Percentiles rank a stretch among this genome's conserved stretches.
Conservation (phyloP, 495 filamentous ascomycete species). For the Neohortaea acidophila region DNA sequence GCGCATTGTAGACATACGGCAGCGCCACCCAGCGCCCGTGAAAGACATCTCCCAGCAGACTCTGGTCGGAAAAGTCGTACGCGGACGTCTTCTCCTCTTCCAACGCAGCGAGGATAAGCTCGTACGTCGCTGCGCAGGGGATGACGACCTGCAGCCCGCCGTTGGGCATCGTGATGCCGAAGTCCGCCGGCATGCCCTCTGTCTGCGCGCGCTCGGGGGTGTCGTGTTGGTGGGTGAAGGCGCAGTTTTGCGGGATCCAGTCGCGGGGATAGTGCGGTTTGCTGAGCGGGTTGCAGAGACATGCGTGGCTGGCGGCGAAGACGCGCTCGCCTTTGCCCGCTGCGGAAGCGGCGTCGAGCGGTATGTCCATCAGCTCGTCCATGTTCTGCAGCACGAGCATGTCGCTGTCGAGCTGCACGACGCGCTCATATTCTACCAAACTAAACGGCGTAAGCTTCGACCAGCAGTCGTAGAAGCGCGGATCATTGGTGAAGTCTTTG, state of each 20-base stretch:
- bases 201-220: constrained; percentile 42
- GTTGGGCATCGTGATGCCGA: constrained; percentile 53
- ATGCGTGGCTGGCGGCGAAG: constrained; percentile 63
- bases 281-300: constrained; percentile 64
- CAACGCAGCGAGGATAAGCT: constrained; percentile 39
- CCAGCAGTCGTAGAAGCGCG: constrained; percentile 73
- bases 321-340: constrained; percentile 41
- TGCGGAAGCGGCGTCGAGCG: constrained; percentile 41
- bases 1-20: constrained; percentile 67
- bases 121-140: constrained; percentile 41
- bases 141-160: constrained; percentile 60
- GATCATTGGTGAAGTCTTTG: constrained; percentile 48
- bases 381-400: constrained; percentile 67
- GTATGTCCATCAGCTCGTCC: constrained; percentile 71
- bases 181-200: constrained; percentile 33
- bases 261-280: constrained; percentile 58
- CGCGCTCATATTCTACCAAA: constrained; percentile 51
- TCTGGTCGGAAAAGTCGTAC: constrained; percentile 68
- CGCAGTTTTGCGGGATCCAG: constrained; percentile 63
- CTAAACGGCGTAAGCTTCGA: constrained; percentile 66
- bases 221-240: constrained; percentile 53
- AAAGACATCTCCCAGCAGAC: constrained; percentile 52
- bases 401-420: constrained; percentile 71
- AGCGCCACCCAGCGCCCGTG: constrained; percentile 52
- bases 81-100: constrained; percentile 27